phyloP scores from a whole-genome alignment of 2,329 filamentous ascomycete species.

The Alternaria sp. region DNA sequence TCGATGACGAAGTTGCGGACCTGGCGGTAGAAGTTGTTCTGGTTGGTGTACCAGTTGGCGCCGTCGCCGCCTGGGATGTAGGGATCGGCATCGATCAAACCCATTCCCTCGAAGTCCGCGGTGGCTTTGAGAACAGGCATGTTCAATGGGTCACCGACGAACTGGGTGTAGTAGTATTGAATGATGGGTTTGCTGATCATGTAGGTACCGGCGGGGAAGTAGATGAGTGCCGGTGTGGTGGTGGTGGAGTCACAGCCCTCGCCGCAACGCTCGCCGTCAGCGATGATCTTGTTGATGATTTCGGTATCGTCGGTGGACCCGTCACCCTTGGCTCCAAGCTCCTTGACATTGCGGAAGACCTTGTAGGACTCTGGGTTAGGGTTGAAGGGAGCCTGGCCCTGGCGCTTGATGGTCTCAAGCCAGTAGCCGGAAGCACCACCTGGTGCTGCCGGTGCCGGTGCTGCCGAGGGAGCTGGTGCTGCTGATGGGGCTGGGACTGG shows the following conservation, averaged over 20 bases:
- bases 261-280: slow-evolving; percentile 79
- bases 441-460: slow-evolving; percentile 23
- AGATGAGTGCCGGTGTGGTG: slow-evolving; percentile 82
- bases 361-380: slow-evolving; percentile 64
- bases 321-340: slow-evolving; percentile 59
- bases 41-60: slow-evolving; percentile 59
- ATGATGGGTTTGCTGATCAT: slow-evolving; percentile 78
- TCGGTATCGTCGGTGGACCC: slow-evolving; percentile 80
- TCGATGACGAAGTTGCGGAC: slow-evolving; percentile 62
- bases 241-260: slow-evolving; percentile 83
- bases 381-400: slow-evolving; percentile 72
- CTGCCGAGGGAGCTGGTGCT: slow-evolving; percentile 15
- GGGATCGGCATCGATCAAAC: slow-evolving; percentile 85
- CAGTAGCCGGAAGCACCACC: slow-evolving; percentile 63
- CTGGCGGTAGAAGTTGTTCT: slow-evolving; percentile 63
- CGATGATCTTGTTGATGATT: slow-evolving; percentile 85
- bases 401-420: slow-evolving; percentile 71
- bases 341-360: slow-evolving; percentile 59
- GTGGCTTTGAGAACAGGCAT: slow-evolving; percentile 74
- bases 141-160: slow-evolving; percentile 78
- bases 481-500: slow-evolving; percentile 23
- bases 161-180: slow-evolving; percentile 91
- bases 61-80: slow-evolving; percentile 70
- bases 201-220: slow-evolving; percentile 90
- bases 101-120: slow-evolving; percentile 77